phyloP scores from a whole-genome alignment of 768 basidiomycete species.

The Tremella mesenterica region DNA sequence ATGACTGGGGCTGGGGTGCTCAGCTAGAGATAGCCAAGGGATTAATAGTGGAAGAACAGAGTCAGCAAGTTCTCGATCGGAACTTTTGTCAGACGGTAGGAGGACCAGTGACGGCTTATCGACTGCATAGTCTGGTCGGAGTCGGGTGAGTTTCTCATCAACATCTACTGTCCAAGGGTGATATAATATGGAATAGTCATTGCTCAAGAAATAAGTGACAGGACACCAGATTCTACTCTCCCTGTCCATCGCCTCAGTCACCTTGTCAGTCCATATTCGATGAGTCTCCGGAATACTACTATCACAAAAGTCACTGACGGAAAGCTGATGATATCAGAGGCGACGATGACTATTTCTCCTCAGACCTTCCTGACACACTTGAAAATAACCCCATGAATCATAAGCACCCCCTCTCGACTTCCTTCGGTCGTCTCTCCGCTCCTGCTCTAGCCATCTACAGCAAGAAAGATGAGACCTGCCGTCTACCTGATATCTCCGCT shows the following conservation, averaged over 20 bases:
- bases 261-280: too few species aligned
- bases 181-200: too few species aligned
- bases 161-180: too few species aligned
- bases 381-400: constrained; percentile 1
- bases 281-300: neutral
- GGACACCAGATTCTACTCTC: too few species aligned
- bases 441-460: constrained; percentile 32
- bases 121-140: constrained; percentile 28
- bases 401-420: constrained; percentile 33
- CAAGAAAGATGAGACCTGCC: constrained; percentile 27
- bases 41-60: constrained; percentile 24
- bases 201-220: too few species aligned
- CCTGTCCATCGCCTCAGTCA: too few species aligned
- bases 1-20: constrained; percentile 5
- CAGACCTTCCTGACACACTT: constrained; percentile 23
- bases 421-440: constrained; percentile 33
- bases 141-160: constrained; percentile 35
- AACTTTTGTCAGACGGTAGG: constrained; percentile 17
- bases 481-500: neutral
- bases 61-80: constrained; percentile 22
- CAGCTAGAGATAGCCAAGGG: constrained; percentile 14
- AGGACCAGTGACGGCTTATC: constrained; percentile 24
- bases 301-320: neutral
- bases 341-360: constrained; percentile 43
- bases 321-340: constrained; percentile 25